Evolutionary conservation across 495 filamentous ascomycete genomes (phyloP).

Genomic region (Pyronema domesticum): DNA sequence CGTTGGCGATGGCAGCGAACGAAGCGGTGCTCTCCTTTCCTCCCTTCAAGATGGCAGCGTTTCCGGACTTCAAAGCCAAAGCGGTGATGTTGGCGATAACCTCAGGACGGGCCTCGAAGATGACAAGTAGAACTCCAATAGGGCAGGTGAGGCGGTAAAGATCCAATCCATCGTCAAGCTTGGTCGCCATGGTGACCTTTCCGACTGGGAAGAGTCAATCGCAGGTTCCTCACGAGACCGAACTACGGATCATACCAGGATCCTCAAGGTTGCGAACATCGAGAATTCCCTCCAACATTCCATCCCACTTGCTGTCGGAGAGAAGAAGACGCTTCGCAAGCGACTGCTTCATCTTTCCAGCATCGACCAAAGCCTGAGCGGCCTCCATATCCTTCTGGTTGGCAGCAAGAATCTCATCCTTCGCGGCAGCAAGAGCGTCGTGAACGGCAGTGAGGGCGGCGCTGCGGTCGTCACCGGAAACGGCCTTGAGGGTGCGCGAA

Average conservation of each 20-base stretch:
- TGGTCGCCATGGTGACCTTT: slow-evolving; percentile 62
- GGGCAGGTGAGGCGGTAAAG: slow-evolving; percentile 79
- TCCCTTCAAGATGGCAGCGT: slow-evolving; percentile 92
- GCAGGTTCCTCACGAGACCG: background rate
- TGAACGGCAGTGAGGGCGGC: slow-evolving; percentile 70
- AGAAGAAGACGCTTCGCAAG: slow-evolving; percentile 84
- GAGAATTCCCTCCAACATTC: slow-evolving; percentile 91
- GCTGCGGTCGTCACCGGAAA: slow-evolving; percentile 40
- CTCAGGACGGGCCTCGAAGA: slow-evolving; percentile 94
- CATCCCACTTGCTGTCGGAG: slow-evolving; percentile 80
- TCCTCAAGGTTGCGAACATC: slow-evolving; percentile 76
- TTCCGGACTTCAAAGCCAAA: slow-evolving; percentile 93
- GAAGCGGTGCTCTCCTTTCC: slow-evolving; percentile 92
- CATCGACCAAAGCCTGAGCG: slow-evolving; percentile 51
- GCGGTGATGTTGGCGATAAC: slow-evolving; percentile 98
- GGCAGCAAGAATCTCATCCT: slow-evolving; percentile 60
- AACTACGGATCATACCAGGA: slow-evolving; percentile 41
- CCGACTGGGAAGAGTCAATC: slow-evolving; percentile 41
- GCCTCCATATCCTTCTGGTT: slow-evolving; percentile 64
- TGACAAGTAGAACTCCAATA: slow-evolving; percentile 89
- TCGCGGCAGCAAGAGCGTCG: slow-evolving; percentile 44
- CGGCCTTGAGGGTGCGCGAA: slow-evolving; percentile 21
- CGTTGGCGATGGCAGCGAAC: slow-evolving; percentile 70
- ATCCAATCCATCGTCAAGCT: slow-evolving; percentile 71
- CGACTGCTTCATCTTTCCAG: slow-evolving; percentile 61